phyloP scores from a whole-genome alignment of 306 rosid species.

The Ammopiptanthus mongolicus region DNA sequence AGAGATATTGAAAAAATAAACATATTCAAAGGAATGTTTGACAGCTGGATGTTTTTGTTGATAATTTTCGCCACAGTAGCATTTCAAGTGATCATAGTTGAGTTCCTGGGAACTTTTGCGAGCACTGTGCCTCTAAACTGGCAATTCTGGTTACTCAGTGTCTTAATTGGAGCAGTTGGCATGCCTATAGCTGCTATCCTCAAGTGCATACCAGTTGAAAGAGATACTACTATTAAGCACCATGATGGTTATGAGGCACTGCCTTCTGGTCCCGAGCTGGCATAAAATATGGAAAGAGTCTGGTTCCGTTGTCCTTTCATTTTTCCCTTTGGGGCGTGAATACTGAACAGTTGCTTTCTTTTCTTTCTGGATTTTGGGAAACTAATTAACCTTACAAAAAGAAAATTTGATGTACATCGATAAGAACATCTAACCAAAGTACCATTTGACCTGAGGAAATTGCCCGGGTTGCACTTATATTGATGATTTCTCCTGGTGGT shows the following conservation, averaged over 20 bases:
- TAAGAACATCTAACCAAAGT: conserved; percentile 12
- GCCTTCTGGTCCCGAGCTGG: conserved; percentile 57
- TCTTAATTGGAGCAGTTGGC: conserved; percentile 71
- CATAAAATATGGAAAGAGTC: conserved; percentile 19
- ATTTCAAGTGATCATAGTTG: conserved; percentile 72
- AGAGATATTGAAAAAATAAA: conserved; percentile 83
- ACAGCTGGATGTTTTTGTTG: conserved; percentile 69
- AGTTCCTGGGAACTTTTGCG: conserved; percentile 80
- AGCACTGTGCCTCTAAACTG: conserved; percentile 92
- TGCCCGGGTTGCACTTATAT: background rate
- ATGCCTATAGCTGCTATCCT: conserved; percentile 65
- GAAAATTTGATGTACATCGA: background rate
- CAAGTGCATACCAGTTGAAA: conserved; percentile 82
- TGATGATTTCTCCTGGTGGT: background rate
- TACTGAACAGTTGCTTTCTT: conserved; percentile 2
- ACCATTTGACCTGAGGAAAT: background rate
- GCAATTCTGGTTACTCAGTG: conserved; percentile 75
- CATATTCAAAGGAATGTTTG: conserved; percentile 70
- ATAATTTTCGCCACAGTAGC: conserved; percentile 52
- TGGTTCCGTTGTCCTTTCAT: background rate
- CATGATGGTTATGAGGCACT: conserved; percentile 78
- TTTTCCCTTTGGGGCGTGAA: background rate
- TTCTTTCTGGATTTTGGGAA: background rate
- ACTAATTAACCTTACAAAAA: background rate
- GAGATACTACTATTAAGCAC: conserved; percentile 17